phyloP scores from a whole-genome alignment of 2,329 filamentous ascomycete species.

The Balansia obtecta region DNA sequence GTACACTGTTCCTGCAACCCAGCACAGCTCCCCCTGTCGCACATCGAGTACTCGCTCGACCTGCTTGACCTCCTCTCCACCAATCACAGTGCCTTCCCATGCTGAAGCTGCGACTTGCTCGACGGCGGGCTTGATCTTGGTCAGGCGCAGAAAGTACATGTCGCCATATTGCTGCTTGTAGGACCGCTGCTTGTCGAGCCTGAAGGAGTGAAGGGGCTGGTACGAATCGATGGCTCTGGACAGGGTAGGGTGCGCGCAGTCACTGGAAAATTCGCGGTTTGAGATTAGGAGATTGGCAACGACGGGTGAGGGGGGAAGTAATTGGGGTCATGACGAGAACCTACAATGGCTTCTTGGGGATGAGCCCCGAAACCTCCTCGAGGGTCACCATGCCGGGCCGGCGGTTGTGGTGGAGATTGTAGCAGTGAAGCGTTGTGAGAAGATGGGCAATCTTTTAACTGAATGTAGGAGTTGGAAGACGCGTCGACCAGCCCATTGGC shows the following conservation, averaged over 20 bases:
- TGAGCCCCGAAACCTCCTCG: conserved; percentile 19
- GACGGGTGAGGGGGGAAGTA: too few relatives aligned
- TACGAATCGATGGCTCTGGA: conserved; percentile 50
- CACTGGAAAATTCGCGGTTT: conserved; percentile 10
- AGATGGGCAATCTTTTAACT: neutral
- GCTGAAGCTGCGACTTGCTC: conserved; percentile 60
- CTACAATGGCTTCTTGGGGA: conserved; percentile 22
- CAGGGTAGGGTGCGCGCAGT: conserved; percentile 26
- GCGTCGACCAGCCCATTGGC: neutral
- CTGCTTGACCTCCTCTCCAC: conserved; percentile 58
- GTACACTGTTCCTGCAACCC: conserved; percentile 88
- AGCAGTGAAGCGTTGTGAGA: neutral
- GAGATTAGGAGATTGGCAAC: neutral
- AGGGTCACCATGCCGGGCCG: conserved; percentile 20
- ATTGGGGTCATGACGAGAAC: conserved; percentile 5
- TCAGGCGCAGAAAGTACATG: conserved; percentile 89
- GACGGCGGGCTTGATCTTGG: conserved; percentile 74
- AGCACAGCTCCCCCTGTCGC: conserved; percentile 87
- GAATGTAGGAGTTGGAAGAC: neutral
- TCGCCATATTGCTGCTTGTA: conserved; percentile 96
- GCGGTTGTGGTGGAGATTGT: neutral
- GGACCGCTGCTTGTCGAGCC: conserved; percentile 55
- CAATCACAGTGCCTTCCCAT: conserved; percentile 71
- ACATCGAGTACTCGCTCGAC: conserved; percentile 91
- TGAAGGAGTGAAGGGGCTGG: conserved; percentile 63